A percentile compares a stretch with the other conserved stretches of the same genome.
phyloP scores from a whole-genome alignment of 768 basidiomycete genomes.

The Tephrocybe sp. region DNA sequence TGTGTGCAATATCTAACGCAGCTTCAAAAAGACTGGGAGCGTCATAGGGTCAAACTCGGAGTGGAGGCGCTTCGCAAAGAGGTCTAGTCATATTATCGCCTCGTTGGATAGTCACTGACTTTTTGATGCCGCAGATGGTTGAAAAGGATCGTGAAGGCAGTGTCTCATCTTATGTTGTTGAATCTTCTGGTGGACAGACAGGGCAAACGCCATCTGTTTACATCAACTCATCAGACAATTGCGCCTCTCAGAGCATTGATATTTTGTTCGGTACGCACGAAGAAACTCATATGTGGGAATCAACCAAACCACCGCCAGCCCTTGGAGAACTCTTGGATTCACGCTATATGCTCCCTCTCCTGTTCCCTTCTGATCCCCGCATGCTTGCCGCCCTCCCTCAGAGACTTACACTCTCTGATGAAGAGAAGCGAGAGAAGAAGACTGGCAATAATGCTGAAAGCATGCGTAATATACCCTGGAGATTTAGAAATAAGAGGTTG shows the following conservation, averaged over 20 bases:
- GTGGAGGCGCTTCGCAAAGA: constrained; percentile 85
- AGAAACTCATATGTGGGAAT: constrained; percentile 74
- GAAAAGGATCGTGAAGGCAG: constrained; percentile 68
- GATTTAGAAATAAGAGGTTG: constrained; percentile 55
- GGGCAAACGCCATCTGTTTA: constrained; percentile 35
- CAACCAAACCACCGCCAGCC: constrained; percentile 73
- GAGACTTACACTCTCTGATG: constrained; percentile 37
- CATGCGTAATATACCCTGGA: constrained; percentile 53
- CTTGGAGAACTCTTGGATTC: constrained; percentile 92
- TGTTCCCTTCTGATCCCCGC: constrained; percentile 79
- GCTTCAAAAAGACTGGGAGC: constrained; percentile 97
- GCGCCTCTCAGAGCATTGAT: constrained; percentile 64
- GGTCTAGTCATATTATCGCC: constrained; percentile 36
- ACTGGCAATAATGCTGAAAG: not conserved
- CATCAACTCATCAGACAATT: constrained; percentile 33
- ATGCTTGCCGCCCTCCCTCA: constrained; percentile 71
- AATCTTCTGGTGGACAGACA: constrained; percentile 29
- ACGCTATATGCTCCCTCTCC: constrained; percentile 87
- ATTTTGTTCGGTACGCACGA: constrained; percentile 71
- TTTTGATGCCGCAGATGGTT: constrained; percentile 51
- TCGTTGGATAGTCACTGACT: constrained; percentile 5
- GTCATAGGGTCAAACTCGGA: constrained; percentile 82
- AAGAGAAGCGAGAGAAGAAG: constrained; percentile 23
- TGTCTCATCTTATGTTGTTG: constrained; percentile 48
- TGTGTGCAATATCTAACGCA: constrained; percentile 93